Base-by-base conservation (phyloP, 2,329 filamentous ascomycete species). In the Teratosphaeriaceae sp. region DNA sequence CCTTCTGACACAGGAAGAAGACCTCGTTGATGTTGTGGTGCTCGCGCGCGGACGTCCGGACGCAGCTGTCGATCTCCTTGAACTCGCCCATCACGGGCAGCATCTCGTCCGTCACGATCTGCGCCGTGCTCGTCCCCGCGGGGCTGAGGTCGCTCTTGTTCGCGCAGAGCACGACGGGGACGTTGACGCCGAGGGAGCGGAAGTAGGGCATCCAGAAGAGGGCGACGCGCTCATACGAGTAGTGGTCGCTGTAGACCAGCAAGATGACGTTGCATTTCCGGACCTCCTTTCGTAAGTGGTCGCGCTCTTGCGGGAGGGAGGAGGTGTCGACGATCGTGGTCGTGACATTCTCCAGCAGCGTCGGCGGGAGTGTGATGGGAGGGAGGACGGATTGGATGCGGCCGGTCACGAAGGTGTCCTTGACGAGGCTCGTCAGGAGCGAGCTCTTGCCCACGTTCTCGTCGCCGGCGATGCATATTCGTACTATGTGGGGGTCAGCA, bases 191-290 rank as follows among this genome's bases (percentile, higher is more conserved):
- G 29, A 98, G 78, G 3, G 89, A 95, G 48, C 92, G 85, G 61
- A 98, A 97, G 66, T 96, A 94, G 9, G 92, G 92, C 78, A 98
- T 85, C 92, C 92, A 98, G 66, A 97, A 98, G 35, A 98, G 74
- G 3, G 90, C 92, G 3, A 98, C 89, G 27, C 92, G 77, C 64
- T 98, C 92, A 70, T 97, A 98, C 74, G 89, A 97, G 72, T 98
- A 98, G 68, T 97, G 90, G 64, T 98, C 92, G 53, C 89, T 89
- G 66, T 98, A 98, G 42, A 98, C 89, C 33, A 98, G 79, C 15
- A 97, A 75, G 51, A 98, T 97, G 53, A 96, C 90, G 63, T 96
- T 98, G 59, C 85, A 92, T 65, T 96, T 96, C 51, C 92, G 82
- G 49, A 98, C 89, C 69, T 97, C 92, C 63, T 92, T 92, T 48